phyloP scores from a whole-genome alignment of 129 eudicot species.

The Kitagawia praeruptora region DNA sequence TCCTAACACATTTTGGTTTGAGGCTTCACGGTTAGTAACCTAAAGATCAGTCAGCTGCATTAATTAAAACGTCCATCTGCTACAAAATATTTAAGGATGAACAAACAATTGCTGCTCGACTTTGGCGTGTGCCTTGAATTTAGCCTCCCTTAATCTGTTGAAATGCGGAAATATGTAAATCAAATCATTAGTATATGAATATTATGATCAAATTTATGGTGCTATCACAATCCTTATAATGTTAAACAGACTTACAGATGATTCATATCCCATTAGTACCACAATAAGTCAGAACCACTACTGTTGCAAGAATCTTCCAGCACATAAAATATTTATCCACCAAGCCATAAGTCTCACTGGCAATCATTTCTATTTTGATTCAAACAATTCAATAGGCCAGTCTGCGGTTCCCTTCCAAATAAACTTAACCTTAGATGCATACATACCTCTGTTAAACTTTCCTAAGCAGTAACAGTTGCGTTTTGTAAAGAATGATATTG shows the following conservation, averaged over 20 bases:
- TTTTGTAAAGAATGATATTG: no score
- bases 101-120: not conserved
- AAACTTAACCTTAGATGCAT: not conserved
- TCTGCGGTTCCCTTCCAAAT: not conserved
- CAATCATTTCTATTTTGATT: conserved; percentile 3
- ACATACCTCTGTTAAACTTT: not conserved
- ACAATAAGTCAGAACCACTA: not conserved
- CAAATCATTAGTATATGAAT: not conserved
- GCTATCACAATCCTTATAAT: not conserved
- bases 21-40: not conserved
- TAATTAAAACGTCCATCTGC: not conserved
- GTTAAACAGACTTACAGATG: not conserved
- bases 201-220: not conserved
- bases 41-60: not conserved
- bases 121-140: not conserved
- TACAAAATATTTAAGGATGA: not conserved
- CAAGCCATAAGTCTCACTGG: not conserved
- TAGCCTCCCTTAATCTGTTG: not conserved
- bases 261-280: not conserved
- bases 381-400: not conserved
- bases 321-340: not conserved
- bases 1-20: not conserved
- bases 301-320: not conserved
- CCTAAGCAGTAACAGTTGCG: not conserved
- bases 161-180: not conserved